phyloP scores from a whole-genome alignment of 2,329 filamentous ascomycete genomes.

The Massarina eburnea region DNA sequence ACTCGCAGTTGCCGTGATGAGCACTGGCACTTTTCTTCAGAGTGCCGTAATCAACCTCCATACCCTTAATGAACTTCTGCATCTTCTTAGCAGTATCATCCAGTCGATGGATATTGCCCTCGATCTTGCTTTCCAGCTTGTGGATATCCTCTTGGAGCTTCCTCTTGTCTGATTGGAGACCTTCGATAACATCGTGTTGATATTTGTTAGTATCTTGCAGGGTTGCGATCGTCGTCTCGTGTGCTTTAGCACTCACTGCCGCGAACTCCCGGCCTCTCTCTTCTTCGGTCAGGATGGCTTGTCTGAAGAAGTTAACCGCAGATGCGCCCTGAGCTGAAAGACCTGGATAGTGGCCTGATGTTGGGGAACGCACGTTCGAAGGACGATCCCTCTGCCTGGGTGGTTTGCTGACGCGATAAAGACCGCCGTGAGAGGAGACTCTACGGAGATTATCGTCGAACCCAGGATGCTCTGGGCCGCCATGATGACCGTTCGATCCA shows the following conservation, averaged over 20 bases:
- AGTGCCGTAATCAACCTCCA: slow-evolving; percentile 31
- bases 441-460: slow-evolving; percentile 3
- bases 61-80: slow-evolving; percentile 28
- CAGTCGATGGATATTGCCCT: slow-evolving; percentile 8
- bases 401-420: slow-evolving; percentile 6
- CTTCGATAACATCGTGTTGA: slow-evolving; percentile 12
- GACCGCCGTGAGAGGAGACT: not conserved
- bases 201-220: slow-evolving; percentile 11
- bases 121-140: slow-evolving; percentile 11
- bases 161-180: slow-evolving; percentile 9
- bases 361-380: not conserved
- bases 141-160: slow-evolving; percentile 4
- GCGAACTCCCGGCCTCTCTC: slow-evolving; percentile 3
- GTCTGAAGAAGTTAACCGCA: not conserved
- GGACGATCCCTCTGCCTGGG: slow-evolving; percentile 1
- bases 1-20: slow-evolving; percentile 16
- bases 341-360: not conserved
- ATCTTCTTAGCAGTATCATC: slow-evolving; percentile 18
- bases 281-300: slow-evolving; percentile 2
- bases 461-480: not conserved
- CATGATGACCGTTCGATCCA: not conserved
- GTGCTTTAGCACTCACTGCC: slow-evolving; percentile 3
- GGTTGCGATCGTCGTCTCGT: slow-evolving; percentile 8
- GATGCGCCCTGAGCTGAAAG: not conserved
- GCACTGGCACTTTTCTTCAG: slow-evolving; percentile 12